phyloP scores from a whole-genome alignment of 345 rosid genomes.

The Clausena lansium region DNA sequence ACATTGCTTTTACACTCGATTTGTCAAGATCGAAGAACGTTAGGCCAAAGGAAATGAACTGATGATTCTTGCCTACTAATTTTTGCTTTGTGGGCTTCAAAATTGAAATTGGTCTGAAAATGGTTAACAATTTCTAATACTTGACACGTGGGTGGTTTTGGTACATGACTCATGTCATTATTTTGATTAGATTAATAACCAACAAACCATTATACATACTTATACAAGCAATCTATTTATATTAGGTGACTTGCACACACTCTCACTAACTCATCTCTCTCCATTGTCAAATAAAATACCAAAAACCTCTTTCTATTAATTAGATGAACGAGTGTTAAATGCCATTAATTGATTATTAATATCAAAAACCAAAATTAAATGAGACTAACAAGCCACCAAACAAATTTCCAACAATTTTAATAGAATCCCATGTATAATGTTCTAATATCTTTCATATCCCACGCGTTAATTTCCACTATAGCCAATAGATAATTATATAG shows the following conservation, averaged over 20 bases:
- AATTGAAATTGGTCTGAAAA: neutral
- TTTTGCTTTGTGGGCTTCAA: neutral
- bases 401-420: neutral
- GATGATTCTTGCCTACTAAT: neutral
- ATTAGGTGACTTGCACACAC: conserved; percentile 17
- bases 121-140: neutral
- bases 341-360: neutral
- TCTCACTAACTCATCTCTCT: neutral
- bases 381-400: neutral
- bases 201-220: conserved; percentile 14
- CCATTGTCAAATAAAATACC: neutral
- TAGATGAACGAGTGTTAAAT: neutral
- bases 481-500: too few species aligned
- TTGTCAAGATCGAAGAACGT: conserved; percentile 1
- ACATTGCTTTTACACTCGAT: neutral
- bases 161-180: neutral
- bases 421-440: neutral
- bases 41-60: conserved; percentile 5
- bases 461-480: too few species aligned
- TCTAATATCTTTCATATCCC: neutral
- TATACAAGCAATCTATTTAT: conserved; percentile 12
- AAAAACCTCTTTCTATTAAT: neutral
- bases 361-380: neutral
- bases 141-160: neutral
- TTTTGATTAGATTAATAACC: conserved; percentile 10